These are phyloP conservation scores for Cotoneaster glaucophyllus DNA, from an alignment of 306 rosid genomes.

Conservation along the genomic window DNA sequence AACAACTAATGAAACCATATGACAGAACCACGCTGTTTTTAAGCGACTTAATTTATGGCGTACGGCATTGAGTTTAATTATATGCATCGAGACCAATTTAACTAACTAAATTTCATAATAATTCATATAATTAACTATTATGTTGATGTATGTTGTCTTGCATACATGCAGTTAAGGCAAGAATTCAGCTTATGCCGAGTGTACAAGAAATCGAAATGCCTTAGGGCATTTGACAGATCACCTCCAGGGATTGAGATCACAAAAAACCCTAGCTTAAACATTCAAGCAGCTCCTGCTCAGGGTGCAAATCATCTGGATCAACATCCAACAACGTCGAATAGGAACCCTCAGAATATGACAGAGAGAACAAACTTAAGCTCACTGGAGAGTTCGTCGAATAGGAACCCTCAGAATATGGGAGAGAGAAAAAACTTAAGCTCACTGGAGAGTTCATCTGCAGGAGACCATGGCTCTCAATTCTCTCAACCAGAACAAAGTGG, in stretches of 20 bases:
- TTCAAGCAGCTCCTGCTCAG: not conserved
- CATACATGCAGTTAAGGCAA: conserved; percentile 46
- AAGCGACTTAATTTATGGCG: too few species aligned
- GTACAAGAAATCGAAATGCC: conserved; percentile 69
- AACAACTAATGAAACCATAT: too few species aligned
- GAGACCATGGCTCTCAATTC: conserved; percentile 18
- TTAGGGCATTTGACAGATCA: conserved; percentile 71
- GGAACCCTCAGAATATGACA: not conserved
- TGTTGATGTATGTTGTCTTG: not conserved
- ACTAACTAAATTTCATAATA: too few species aligned
- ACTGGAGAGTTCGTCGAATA: conserved; percentile 37
- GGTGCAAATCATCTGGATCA: not conserved
- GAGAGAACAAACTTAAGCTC: conserved; percentile 29
- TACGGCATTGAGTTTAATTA: too few species aligned
- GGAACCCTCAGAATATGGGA: not conserved
- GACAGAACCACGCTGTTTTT: too few species aligned
- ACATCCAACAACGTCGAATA: not conserved
- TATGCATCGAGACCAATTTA: too few species aligned
- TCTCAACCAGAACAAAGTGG: conserved; percentile 21
- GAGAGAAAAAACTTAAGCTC: conserved; percentile 29
- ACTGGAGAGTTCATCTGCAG: conserved; percentile 44
- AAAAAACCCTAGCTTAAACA: not conserved
- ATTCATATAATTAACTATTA: too few species aligned
- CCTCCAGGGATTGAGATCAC: conserved; percentile 15
- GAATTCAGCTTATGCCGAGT: conserved; percentile 40